Evolutionary conservation across 768 basidiomycete genomes (phyloP).

Genomic region (Nevesoporus exiguus): DNA sequence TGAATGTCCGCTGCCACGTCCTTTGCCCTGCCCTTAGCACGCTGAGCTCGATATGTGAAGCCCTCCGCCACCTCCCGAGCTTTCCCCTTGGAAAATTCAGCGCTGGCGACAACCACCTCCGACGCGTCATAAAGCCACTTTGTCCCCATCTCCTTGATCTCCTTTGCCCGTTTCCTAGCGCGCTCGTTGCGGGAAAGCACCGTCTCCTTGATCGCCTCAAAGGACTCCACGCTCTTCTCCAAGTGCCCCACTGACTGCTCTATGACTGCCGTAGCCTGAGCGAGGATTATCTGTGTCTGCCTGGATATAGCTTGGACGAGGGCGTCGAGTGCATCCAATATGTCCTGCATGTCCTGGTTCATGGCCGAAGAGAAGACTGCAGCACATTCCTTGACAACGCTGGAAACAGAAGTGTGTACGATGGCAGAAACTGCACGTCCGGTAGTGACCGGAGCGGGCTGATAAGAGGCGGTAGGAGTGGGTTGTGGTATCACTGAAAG

Average conservation of each 20-base stretch:
- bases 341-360: conserved; percentile 51
- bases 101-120: conserved; percentile 40
- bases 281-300: conserved; percentile 34
- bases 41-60: conserved; percentile 35
- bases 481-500: conserved; percentile 26
- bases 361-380: conserved; percentile 43
- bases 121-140: conserved; percentile 44
- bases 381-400: conserved; percentile 45
- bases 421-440: conserved; percentile 17
- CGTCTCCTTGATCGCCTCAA: conserved; percentile 37
- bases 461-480: conserved; percentile 3
- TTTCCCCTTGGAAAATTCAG: conserved; percentile 40
- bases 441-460: conserved; percentile 16
- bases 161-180: conserved; percentile 51
- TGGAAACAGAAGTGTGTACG: conserved; percentile 45
- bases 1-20: conserved; percentile 38
- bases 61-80: conserved; percentile 41
- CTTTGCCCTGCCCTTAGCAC: conserved; percentile 46
- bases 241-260: conserved; percentile 38
- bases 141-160: conserved; percentile 48
- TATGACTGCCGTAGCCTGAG: conserved; percentile 39
- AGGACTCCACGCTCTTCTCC: conserved; percentile 37
- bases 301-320: conserved; percentile 48
- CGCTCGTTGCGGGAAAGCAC: conserved; percentile 48
- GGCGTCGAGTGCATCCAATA: conserved; percentile 57